Evolutionary conservation across 1,284 basidiomycete genomes (phyloP), one percentile per base, ranked within the genome.

Genomic region (Tylopilus sp.): DNA sequence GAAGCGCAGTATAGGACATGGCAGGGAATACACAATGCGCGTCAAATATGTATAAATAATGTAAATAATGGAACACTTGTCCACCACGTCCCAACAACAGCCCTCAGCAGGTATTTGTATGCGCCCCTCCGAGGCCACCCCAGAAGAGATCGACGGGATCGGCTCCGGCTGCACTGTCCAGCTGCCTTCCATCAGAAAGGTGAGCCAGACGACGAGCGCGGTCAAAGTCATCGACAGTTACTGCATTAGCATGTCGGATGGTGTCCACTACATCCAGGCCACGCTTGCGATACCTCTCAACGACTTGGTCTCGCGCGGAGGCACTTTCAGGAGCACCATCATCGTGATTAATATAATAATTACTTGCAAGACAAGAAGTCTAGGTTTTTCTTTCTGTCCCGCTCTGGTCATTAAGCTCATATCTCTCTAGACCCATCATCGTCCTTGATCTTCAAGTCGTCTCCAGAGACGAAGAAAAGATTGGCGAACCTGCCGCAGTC

Each of bases 271-370:
- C 64, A 76, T 90, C 45, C 94, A 96, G 69, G 86, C 90, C 28
- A 98, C 99, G 97, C 77, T 99, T 34, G 92, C 93, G 4, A 97
- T 94, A 0, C 90, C 94, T 66, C 78, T 95, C 45, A 97, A 97
- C 61, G 61, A 77, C 16, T 71, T 92, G 54, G 84, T 97, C 30
- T 77, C 86, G 21, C 75, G 81, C 1, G 80, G 84, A n/a, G 63
- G 75, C 11, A 74, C 98, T 41, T 70, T 74, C 42, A 91, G 87
- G 64, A 77, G 92, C 63, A 77, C 83, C 1, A 73, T 99, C 41
- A 79, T 90, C 45, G 76, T 81, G 44, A 71, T 97, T 36, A 83
- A 85, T 49, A 85, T 3, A 87, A 86, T 64, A 97, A 96, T 67
- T 75, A 78, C 48, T 86, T 98, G 0, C 87, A 93, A 65, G 84